phyloP scores from a whole-genome alignment of 176 grass and related monocot species.

The Juncus effusus region DNA sequence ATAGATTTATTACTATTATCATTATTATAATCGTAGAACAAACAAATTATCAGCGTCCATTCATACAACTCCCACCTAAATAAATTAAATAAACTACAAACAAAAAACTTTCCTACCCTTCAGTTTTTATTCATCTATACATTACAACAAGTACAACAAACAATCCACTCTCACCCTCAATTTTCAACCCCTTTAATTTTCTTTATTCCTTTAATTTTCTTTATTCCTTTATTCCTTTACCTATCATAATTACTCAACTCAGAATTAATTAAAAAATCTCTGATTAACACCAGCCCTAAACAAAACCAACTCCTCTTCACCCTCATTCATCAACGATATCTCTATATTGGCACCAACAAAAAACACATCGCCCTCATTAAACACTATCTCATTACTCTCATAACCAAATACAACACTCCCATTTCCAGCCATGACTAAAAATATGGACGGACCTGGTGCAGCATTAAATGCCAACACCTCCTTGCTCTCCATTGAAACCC shows the following conservation, averaged over 20 bases:
- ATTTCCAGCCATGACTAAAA: constrained; percentile 49
- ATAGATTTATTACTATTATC: too few relatives aligned
- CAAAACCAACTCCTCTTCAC: constrained; percentile 31
- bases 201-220: background rate
- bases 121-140: constrained; percentile 7
- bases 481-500: constrained; percentile 32
- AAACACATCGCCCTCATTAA: constrained; percentile 57
- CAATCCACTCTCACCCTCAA: background rate
- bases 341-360: constrained; percentile 55
- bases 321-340: constrained; percentile 44
- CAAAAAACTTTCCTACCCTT: constrained; percentile 5
- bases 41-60: too few relatives aligned
- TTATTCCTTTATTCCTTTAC: background rate
- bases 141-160: constrained; percentile 13
- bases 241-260: background rate
- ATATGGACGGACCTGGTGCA: constrained; percentile 71
- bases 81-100: constrained; percentile 15
- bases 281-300: constrained; percentile 78
- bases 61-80: constrained; percentile 7
- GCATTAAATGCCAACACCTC: constrained; percentile 44
- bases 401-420: constrained; percentile 38
- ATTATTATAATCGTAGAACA: too few relatives aligned
- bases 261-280: constrained; percentile 56
- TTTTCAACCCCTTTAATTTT: constrained; percentile 3
- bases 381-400: constrained; percentile 27